phyloP scores from a whole-genome alignment of 768 basidiomycete genomes.

The Wakefieldia striispora region DNA sequence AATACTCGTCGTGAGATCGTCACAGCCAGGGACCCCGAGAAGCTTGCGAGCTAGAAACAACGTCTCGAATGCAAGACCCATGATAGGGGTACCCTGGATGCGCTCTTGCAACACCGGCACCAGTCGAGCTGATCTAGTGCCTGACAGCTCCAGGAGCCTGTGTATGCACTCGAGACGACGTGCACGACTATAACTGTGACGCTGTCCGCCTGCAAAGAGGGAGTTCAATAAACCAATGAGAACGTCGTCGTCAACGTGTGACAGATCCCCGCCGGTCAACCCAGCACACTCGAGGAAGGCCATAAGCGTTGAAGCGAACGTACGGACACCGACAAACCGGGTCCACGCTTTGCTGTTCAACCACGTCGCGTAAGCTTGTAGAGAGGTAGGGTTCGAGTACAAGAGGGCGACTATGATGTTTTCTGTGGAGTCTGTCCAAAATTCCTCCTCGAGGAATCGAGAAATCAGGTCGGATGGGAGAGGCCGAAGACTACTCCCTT shows the following conservation, averaged over 20 bases:
- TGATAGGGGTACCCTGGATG: constrained; percentile 25
- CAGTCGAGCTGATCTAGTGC: constrained; percentile 16
- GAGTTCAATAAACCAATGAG: constrained; percentile 33
- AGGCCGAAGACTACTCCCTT: not conserved
- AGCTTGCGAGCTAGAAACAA: constrained; percentile 34
- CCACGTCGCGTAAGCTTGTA: constrained; percentile 39
- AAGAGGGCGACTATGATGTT: constrained; percentile 43
- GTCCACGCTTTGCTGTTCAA: constrained; percentile 25
- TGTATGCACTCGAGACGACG: constrained; percentile 26
- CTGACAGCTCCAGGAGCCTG: constrained; percentile 27
- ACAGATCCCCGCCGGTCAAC: constrained; percentile 18
- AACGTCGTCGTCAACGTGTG: constrained; percentile 18
- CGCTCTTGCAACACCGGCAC: constrained; percentile 25
- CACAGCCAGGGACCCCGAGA: constrained; percentile 21
- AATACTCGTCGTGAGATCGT: constrained; percentile 29
- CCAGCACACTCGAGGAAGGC: constrained; percentile 45
- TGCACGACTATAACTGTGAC: not conserved
- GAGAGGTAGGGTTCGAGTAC: constrained; percentile 36
- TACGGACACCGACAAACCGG: constrained; percentile 13
- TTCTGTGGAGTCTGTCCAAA: constrained; percentile 45
- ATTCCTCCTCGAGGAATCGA: constrained; percentile 39
- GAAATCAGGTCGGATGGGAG: constrained; percentile 26
- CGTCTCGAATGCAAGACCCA: constrained; percentile 29
- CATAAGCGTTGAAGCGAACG: constrained; percentile 40
- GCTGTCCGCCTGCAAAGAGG: constrained; percentile 11